These are phyloP conservation scores for Monotropa hypopitys DNA, from an alignment of 179 eudicot species.

Conservation along the genomic window DNA sequence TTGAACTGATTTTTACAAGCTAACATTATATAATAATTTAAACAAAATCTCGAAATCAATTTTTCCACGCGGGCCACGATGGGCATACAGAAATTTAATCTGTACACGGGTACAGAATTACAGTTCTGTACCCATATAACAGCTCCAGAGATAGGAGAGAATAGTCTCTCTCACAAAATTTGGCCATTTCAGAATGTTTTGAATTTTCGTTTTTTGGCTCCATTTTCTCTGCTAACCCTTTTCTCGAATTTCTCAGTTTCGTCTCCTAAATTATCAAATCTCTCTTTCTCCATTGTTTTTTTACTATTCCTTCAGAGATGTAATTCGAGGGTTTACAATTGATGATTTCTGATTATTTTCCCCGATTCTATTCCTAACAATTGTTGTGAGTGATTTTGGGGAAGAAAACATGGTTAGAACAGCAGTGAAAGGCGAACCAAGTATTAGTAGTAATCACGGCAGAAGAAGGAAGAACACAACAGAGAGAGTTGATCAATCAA, in stretches of 20 bases:
- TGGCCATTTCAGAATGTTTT: not conserved
- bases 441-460: not conserved
- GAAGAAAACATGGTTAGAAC: constrained; percentile 11
- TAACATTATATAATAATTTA: too few relatives aligned
- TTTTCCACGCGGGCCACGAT: too few relatives aligned
- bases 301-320: not conserved
- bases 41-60: too few relatives aligned
- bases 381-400: not conserved
- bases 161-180: too few relatives aligned
- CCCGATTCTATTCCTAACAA: not conserved
- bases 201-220: not conserved
- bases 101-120: too few relatives aligned
- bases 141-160: too few relatives aligned
- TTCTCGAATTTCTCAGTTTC: not conserved
- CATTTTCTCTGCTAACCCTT: not conserved
- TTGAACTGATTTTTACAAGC: too few relatives aligned
- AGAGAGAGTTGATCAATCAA: constrained; percentile 14
- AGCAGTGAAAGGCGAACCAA: constrained; percentile 16
- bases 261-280: not conserved
- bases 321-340: not conserved
- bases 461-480: not conserved
- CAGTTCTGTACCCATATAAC: too few relatives aligned
- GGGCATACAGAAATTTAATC: too few relatives aligned
- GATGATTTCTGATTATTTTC: not conserved
- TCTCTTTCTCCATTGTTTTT: not conserved